Base-by-base conservation (phyloP, 768 basidiomycete species). In the Mycena indigotica region DNA sequence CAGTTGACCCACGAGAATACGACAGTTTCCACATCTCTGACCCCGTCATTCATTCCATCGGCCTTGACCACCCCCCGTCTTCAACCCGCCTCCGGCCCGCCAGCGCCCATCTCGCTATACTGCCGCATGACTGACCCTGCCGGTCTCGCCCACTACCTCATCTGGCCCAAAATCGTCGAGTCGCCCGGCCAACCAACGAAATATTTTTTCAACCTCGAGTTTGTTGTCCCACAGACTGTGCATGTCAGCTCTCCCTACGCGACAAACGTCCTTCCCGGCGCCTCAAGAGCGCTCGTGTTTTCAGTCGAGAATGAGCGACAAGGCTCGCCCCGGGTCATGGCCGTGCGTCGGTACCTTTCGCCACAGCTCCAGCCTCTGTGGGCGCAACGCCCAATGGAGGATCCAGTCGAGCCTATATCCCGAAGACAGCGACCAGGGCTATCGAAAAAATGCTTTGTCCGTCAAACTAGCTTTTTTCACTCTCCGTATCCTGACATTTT, bases 251-350 rank as follows among this genome's bases (percentile, higher is more conserved):
- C 70, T 26, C 69, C 71, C 3, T 55, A 65, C 50, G 50, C 65
- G 35, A 62, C 67, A 35, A 67, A 73, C 29, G 72, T 80, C 25
- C 66, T 82, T 12, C 74, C 80, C 0, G 82, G 82, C 1, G 70
- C 73, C 2, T 73, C 70, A 56, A 78, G 79, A 32, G 74, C 79
- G 5, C 63, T 84, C 19, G 63, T 80, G 39, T 79, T 77, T 60
- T 73, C 73, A 17, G 67, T 74, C 26, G 52, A 65, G 19, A 65
- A 67, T 49, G 72, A 75, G 52, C 66, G 68, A 26, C 70, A 64
- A 25, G 74, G 75, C 40, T 55, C 72, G 3, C 74, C 72, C 0
- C 55, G 60, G 6, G 19, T 67, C 30, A 29, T 63, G 30, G 41
- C 53, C 23, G 30, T 65, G 19, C 57, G 65, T 2, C 65, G 65